Base-by-base conservation (phyloP, 805 yeast genomes). In the baker's yeast (Saccharomyces cerevisiae) region DNA sequence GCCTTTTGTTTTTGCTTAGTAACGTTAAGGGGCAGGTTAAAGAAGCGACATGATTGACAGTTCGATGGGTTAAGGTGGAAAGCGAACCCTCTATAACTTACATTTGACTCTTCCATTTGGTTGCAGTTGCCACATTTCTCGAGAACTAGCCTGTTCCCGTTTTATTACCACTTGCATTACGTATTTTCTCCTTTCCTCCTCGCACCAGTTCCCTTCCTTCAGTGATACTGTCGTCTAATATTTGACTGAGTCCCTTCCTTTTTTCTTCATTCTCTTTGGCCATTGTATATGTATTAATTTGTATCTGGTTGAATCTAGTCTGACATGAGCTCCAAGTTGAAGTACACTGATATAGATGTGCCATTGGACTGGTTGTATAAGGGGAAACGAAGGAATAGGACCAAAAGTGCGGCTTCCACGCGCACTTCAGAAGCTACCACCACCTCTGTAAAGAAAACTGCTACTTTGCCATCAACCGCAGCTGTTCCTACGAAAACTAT, bases 351-450 rank as follows among this genome's bases (percentile, higher is more conserved):
- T 30, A 60, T 66, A 14, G 70, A 84, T 61, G 85, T 87, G 47
- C 92, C 87, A 60, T 90, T 87, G 11, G 95, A 87, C 64, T 87
- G 96, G 96, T 73, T 87, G 28, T 87, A 87, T 65, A 75, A 89
- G 61, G 91, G 91, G n/a, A 84, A 84, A 65, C 82, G 84, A 46
- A 36, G 43, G 11, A 36, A 21, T 36, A 36, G 13, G 24, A 36
- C 43, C 4, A 36, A 17, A 17, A 36, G 11, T 36, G 22, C 17
- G 43, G 17, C 8, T 21, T 36, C 43, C 2, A 9, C 43, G 43
- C 43, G 43, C 9, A 9, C 24, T 21, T 36, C 43, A 36, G 43
- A 36, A 4, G 13, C 22, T 2, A 17, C 43, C 2, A 9, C 43
- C 9, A 17, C 13, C 11, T 36, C 43, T 21, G 9, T 6, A 11